These are phyloP conservation scores for Murraya paniculata DNA, from an alignment of 345 rosid species.

Conservation along the genomic window DNA sequence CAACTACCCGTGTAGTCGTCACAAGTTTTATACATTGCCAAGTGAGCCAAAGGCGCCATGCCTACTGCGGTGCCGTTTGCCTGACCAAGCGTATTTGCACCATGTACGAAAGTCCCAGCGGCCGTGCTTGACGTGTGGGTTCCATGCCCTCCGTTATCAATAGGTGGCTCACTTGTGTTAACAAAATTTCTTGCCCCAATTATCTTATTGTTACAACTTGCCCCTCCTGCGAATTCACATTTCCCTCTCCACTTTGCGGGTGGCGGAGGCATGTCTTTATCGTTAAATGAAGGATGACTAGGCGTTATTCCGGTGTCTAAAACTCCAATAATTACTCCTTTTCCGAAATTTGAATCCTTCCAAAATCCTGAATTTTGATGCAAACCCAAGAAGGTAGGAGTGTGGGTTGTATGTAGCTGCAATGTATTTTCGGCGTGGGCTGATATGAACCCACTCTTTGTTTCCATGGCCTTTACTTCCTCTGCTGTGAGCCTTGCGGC, in stretches of 20 bases:
- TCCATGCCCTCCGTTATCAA: background rate
- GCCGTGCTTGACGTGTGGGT: background rate
- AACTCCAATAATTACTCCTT: constrained; percentile 47
- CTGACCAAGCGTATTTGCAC: background rate
- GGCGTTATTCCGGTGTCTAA: constrained; percentile 56
- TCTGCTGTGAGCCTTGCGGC: background rate
- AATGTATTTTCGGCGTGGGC: constrained; percentile 25
- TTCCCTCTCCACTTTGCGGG: background rate
- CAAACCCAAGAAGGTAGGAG: constrained; percentile 47
- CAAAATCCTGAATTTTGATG: constrained; percentile 32
- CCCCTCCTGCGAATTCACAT: background rate
- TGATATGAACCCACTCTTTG: background rate
- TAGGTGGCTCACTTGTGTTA: background rate
- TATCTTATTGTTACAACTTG: background rate
- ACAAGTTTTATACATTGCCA: background rate
- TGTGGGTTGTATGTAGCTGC: constrained; percentile 44
- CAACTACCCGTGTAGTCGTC: no score
- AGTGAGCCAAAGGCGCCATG: background rate
- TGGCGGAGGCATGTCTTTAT: background rate
- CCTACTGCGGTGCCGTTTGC: background rate
- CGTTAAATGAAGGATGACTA: constrained; percentile 25
- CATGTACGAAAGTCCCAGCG: background rate
- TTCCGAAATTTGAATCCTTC: constrained; percentile 36
- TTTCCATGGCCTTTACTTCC: background rate
- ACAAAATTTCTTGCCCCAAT: background rate